phyloP scores from a whole-genome alignment of 495 filamentous ascomycete genomes.

The Lophiostoma macrostomum region DNA sequence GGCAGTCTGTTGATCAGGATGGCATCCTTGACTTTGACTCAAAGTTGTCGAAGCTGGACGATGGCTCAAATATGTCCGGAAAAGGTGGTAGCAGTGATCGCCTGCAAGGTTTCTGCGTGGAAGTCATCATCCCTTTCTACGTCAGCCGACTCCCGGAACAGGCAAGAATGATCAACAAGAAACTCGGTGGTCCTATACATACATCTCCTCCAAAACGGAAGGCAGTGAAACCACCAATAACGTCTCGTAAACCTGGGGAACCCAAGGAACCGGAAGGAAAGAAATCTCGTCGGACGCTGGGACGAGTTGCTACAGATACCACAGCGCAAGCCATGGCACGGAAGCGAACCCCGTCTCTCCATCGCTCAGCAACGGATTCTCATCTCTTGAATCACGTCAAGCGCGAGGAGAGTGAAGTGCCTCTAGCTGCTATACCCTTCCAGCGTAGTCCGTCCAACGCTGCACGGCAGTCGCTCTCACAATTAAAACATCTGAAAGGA shows the following conservation, averaged over 20 bases:
- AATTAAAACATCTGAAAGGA: constrained; percentile 55
- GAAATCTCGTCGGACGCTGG: constrained; percentile 56
- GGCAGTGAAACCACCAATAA: constrained; percentile 40
- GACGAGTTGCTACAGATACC: constrained; percentile 68
- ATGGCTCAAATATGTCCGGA: constrained; percentile 33
- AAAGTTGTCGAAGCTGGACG: constrained; percentile 3
- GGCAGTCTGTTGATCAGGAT: constrained; percentile 72
- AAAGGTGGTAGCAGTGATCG: constrained; percentile 45
- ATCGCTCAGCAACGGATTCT: constrained; percentile 66
- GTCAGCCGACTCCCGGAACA: constrained; percentile 76
- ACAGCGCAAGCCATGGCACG: constrained; percentile 37
- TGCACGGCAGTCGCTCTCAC: constrained; percentile 29
- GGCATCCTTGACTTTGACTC: constrained; percentile 42
- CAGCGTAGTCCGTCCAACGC: constrained; percentile 39
- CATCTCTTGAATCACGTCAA: constrained; percentile 54
- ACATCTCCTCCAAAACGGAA: constrained; percentile 60
- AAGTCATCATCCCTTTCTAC: constrained; percentile 93
- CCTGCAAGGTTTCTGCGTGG: constrained; percentile 77
- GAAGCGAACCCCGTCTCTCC: constrained; percentile 47
- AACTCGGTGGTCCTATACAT: constrained; percentile 73
- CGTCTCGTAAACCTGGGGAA: constrained; percentile 51
- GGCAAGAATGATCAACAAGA: constrained; percentile 75
- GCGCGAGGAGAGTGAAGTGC: constrained; percentile 61
- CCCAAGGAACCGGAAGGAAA: constrained; percentile 50
- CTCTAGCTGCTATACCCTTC: constrained; percentile 51